Evolutionary conservation across 495 filamentous ascomycete species (phyloP), one percentile per base, ranked within the genome.

Genomic region (Annulohypoxylon nitens): DNA sequence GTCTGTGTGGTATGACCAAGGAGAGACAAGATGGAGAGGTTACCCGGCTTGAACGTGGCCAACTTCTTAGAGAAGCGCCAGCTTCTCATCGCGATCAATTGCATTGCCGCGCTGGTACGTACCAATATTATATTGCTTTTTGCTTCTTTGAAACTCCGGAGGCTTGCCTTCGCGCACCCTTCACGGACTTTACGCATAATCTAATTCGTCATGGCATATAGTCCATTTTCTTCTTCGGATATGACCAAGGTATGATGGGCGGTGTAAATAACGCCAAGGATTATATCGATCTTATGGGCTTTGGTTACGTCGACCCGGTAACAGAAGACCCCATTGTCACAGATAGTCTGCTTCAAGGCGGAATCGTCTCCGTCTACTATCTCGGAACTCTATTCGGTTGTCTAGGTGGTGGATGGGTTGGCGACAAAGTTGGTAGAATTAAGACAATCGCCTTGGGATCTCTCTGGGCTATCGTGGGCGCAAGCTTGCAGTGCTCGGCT

Each of bases 171-270:
- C 30, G 10, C n/a, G 39, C 10, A 0, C 20, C 25, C 8, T 30
- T 30, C 30, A 30, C 30, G 30, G 30, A 6, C 30, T 30, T 58
- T 45, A 10, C 34, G n/a, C 7, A 37, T 26, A 50, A 60, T 39
- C 70, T 73, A 65, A 73, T 47, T 11, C 30, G 23, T 39, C 53
- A 26, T 33, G 18, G 23, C 9, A 11, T 18, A 26, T 61, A 74
- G 71, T 74, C 71, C 36, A 74, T 74, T 30, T 74, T 74, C 61
- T 74, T 74, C 37, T 74, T 74, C 18, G 74, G 61, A n/a, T 91
- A 91, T 78, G 89, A 91, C 67, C 89, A 91, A 76, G 91, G 91
- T 64, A 88, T 93, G 85, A 93, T 93, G 90, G 87, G 89, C 18
- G 91, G 92, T 53, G 92, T 93, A 7, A 93, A 93, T 77, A 89